These are phyloP conservation scores for Pythium monospermum DNA, from an alignment of 352 stramenopile species.

Conservation along the genomic window DNA sequence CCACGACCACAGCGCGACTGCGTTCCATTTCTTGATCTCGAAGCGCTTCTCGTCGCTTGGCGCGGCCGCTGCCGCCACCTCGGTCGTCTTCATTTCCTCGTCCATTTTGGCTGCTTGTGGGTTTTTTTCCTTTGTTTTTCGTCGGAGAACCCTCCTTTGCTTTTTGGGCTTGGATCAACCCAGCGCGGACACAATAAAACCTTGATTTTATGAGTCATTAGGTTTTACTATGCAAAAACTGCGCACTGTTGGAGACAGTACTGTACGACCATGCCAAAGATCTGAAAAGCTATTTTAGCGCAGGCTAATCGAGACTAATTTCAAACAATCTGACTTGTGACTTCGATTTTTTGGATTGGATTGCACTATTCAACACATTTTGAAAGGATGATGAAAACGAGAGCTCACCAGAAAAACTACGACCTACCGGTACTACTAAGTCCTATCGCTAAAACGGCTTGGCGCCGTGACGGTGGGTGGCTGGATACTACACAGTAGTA, in stretches of 20 bases:
- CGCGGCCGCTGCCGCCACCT: constrained; percentile 19
- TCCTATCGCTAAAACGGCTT: too few species aligned
- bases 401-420: too few species aligned
- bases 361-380: too few species aligned
- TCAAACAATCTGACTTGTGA: too few species aligned
- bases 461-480: too few species aligned
- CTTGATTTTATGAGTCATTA: not conserved
- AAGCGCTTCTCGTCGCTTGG: constrained; percentile 88
- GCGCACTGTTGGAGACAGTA: constrained; percentile 2
- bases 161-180: constrained; percentile 14
- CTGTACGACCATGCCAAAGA: too few species aligned
- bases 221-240: constrained; percentile 1
- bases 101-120: constrained; percentile 35
- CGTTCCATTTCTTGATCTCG: constrained; percentile 99
- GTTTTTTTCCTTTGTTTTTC: constrained; percentile 3
- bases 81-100: constrained; percentile 60
- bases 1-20: constrained; percentile 99
- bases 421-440: too few species aligned
- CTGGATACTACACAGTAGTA: too few species aligned
- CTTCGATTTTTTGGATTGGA: too few species aligned
- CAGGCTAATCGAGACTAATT: too few species aligned
- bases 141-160: constrained; percentile 16
- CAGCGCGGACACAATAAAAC: constrained; percentile 12
- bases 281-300: too few species aligned
- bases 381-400: too few species aligned